Evolutionary conservation across 345 rosid genomes (phyloP), one percentile per base, ranked within the genome.

Genomic region (Erucastrum elatum): DNA sequence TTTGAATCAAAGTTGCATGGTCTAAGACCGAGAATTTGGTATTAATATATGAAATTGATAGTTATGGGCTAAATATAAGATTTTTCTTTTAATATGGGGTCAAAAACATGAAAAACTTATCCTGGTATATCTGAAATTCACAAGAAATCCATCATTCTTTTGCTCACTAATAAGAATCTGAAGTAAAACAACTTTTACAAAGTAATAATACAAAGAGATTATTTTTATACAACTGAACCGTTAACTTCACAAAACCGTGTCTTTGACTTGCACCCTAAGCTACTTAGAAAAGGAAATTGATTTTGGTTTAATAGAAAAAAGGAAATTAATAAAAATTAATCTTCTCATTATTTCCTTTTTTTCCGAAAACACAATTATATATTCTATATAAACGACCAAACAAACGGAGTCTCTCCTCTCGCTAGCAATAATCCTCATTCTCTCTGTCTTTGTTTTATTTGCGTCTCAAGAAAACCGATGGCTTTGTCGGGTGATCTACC

Each of bases 401-500:
- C 49, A 41, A 41, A 41, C 4, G 30, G 11, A 21, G 21, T 21
- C 21, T 21, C 21, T 0, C 31, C 31, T 2, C 31, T 29, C 31
- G 4, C 31, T 29, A 29, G 31, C 31, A 29, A 29, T 29, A 29
- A 29, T 29, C 31, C 21, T 66, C 4, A 29, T 29, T 25, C 31
- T 29, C 25, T 29, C 26, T 3, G 3, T 12, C 44, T 66, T 35
- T 39, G 21, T 21, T 10, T 46, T 70, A 4, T 15, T 16, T 64
- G 17, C 8, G 12, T 44, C 72, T 25, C 26, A 26, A 51, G 56
- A 17, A 44, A 58, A 21, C 21, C 9, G 21, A 72, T 78, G 82
- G 68, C 1, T 72, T 2, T 9, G n/a, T 13, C 17, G n/a, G 72
- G 60, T 1, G 73, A 72, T 66, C 1, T 72, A 8, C 78, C 82